Evolutionary conservation across 345 rosid genomes (phyloP).

Genomic region (Gossypium longicalyx): DNA sequence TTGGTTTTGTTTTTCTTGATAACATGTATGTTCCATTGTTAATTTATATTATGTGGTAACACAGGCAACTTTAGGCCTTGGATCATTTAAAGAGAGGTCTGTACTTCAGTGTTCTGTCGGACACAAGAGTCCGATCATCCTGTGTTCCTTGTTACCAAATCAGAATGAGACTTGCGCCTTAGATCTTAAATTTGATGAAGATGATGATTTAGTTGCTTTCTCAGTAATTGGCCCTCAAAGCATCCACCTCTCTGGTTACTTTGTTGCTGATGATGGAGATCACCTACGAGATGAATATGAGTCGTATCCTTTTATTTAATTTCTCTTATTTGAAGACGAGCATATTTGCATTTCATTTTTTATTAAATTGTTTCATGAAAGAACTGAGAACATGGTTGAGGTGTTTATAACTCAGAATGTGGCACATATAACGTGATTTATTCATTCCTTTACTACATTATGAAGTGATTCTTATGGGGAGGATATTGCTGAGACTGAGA

Average conservation of each 20-base stretch:
- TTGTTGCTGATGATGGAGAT: conserved; percentile 48
- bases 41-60: conserved; percentile 14
- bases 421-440: not conserved
- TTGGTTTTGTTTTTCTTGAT: not conserved
- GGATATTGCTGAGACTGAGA: conserved; percentile 49
- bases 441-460: conserved; percentile 32
- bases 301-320: conserved; percentile 58
- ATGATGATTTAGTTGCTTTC: conserved; percentile 69
- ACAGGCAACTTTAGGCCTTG: conserved; percentile 89
- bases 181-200: conserved; percentile 68
- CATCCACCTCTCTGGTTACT: conserved; percentile 84
- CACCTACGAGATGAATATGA: conserved; percentile 51
- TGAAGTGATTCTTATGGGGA: conserved; percentile 58
- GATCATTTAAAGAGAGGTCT: conserved; percentile 54
- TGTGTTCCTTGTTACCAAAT: conserved; percentile 77
- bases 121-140: conserved; percentile 50
- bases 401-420: not conserved
- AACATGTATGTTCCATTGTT: not conserved
- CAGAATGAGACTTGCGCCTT: conserved; percentile 62
- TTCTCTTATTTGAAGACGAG: not conserved
- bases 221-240: conserved; percentile 68
- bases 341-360: not conserved
- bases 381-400: not conserved
- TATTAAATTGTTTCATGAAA: not conserved
- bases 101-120: conserved; percentile 71